A percentile compares a stretch with the other conserved stretches of the same genome.
phyloP scores from a whole-genome alignment of 495 filamentous ascomycete species.

The Aspergillus indologenus region DNA sequence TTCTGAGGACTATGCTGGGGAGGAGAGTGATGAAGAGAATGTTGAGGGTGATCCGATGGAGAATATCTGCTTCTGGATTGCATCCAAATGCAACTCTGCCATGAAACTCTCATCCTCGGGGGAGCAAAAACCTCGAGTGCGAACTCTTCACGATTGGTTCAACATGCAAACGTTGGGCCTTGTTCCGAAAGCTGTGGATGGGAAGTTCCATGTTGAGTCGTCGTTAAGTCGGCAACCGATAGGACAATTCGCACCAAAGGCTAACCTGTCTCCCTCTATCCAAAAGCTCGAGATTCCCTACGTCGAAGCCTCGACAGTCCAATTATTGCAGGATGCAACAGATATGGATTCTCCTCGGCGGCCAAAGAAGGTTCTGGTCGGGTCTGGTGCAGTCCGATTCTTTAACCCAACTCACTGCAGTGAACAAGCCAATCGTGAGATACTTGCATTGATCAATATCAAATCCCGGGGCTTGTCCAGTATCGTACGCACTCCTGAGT shows the following conservation, averaged over 20 bases:
- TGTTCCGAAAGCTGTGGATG: background rate
- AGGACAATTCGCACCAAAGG: conserved; percentile 1
- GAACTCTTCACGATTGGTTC: conserved; percentile 7
- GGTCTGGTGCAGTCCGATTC: background rate
- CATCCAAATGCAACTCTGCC: background rate
- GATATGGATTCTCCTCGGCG: background rate
- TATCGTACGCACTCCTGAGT: background rate
- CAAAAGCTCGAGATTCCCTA: background rate
- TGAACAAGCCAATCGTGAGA: conserved; percentile 2
- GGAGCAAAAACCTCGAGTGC: conserved; percentile 2
- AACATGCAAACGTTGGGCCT: background rate
- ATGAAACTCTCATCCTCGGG: background rate
- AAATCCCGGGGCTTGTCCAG: background rate
- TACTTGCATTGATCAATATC: background rate
- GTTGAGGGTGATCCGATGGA: conserved; percentile 10
- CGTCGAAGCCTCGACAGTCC: background rate
- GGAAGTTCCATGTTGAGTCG: background rate
- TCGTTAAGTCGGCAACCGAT: background rate
- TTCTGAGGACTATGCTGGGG: background rate
- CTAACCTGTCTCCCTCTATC: background rate
- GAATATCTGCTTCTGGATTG: conserved; percentile 9
- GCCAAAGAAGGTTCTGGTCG: background rate
- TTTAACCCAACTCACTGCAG: background rate
- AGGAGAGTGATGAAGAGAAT: background rate
- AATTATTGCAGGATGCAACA: background rate